A percentile compares a stretch with the other conserved stretches of the same genome.
Conservation (phyloP, 352 stramenopile genomes). For the Pythium sukuiense region DNA sequence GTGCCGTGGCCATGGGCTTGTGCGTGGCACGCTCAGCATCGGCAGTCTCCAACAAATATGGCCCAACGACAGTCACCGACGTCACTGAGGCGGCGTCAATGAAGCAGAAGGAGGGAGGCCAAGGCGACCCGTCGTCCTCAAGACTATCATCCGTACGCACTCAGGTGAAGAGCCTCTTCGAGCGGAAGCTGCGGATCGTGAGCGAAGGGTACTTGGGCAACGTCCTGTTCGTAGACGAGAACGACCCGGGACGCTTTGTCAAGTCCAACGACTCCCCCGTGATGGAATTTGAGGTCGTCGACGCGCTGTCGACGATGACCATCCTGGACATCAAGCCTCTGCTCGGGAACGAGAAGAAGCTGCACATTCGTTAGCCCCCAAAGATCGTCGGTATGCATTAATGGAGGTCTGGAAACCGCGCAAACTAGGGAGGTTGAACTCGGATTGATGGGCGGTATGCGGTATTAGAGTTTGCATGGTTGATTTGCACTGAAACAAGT, state of each 20-base stretch:
- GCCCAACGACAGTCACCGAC: not conserved
- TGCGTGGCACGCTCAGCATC: not conserved
- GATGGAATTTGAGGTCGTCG: not conserved
- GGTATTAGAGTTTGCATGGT: too few relatives aligned
- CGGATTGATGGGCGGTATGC: too few relatives aligned
- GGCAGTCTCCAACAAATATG: slow-evolving; percentile 1
- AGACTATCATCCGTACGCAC: not conserved
- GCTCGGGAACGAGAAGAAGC: not conserved
- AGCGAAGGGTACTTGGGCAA: slow-evolving; percentile 9
- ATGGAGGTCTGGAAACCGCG: too few relatives aligned
- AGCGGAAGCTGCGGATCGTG: slow-evolving; percentile 10
- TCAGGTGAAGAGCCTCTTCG: slow-evolving; percentile 14
- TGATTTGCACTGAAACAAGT: too few relatives aligned
- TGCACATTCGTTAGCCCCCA: not conserved
- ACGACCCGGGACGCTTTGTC: slow-evolving; percentile 5
- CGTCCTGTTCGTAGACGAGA: slow-evolving; percentile 8
- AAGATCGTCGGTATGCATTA: too few relatives aligned
- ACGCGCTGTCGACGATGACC: not conserved
- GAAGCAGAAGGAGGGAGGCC: not conserved
- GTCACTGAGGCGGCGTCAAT: not conserved
- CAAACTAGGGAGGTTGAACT: too few relatives aligned
- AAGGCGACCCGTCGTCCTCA: too few relatives aligned
- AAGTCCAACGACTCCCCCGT: not conserved
- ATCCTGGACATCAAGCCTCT: not conserved
- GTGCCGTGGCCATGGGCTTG: slow-evolving; percentile 4